phyloP scores from a whole-genome alignment of 192 early-diverging fungal species.

The Coemansia sp. region DNA sequence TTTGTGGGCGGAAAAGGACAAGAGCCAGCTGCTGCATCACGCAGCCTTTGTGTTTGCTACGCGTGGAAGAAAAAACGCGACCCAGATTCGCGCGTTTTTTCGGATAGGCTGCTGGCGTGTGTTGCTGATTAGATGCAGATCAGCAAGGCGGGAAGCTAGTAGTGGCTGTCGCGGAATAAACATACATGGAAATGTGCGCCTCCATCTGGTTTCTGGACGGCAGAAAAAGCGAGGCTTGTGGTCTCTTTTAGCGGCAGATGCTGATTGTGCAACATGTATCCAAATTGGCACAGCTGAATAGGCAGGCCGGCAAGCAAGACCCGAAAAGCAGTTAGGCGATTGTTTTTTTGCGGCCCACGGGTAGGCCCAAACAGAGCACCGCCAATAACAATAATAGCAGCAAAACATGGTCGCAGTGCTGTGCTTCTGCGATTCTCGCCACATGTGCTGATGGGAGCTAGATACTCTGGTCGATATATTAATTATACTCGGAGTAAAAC shows the following conservation, averaged over 20 bases:
- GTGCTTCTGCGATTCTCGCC: neutral
- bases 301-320: neutral
- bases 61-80: neutral
- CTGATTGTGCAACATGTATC: neutral
- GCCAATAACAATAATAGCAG: neutral
- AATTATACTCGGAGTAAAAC: neutral
- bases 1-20: neutral
- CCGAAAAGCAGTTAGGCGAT: neutral
- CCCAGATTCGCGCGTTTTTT: neutral
- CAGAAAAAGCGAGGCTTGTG: neutral
- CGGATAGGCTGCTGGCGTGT: too few species aligned
- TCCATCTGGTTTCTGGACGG: conserved; percentile 14
- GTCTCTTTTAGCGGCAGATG: neutral
- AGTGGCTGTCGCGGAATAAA: neutral
- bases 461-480: neutral
- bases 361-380: neutral
- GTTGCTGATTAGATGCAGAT: neutral
- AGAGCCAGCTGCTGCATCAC: neutral
- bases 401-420: neutral
- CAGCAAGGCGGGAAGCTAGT: neutral
- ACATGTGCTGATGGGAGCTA: neutral
- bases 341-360: neutral
- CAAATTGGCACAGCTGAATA: neutral
- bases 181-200: conserved; percentile 11
- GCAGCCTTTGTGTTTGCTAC: neutral